These are phyloP conservation scores for Avena atlantica DNA, from an alignment of 176 grass and related monocot species.

Conservation along the genomic window DNA sequence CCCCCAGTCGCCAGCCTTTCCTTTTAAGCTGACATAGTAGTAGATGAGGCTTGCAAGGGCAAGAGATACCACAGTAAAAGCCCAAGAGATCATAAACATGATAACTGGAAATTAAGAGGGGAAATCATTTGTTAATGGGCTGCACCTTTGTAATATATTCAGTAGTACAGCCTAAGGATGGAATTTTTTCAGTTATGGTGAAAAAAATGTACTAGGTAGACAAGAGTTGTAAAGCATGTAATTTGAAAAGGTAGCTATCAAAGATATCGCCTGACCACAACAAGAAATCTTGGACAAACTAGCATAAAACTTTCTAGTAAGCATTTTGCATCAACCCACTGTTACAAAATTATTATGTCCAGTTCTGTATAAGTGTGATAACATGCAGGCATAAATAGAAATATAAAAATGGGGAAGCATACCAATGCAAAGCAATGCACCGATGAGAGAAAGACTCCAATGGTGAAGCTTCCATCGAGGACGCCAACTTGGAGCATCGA, in stretches of 20 bases:
- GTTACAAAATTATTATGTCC: neutral
- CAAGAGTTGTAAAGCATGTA: neutral
- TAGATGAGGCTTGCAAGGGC: constrained; percentile 97
- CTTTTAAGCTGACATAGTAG: constrained; percentile 95
- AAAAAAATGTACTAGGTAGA: neutral
- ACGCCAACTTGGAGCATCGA: constrained; percentile 99
- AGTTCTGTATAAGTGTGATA: constrained; percentile 4
- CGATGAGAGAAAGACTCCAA: constrained; percentile 89
- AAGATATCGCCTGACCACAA: neutral
- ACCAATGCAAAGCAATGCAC: constrained; percentile 92
- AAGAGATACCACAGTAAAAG: constrained; percentile 87
- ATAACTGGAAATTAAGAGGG: constrained; percentile 65
- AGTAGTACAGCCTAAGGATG: neutral
- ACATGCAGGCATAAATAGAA: constrained; percentile 20
- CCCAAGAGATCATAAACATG: constrained; percentile 97
- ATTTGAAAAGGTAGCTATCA: neutral
- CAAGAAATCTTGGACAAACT: neutral
- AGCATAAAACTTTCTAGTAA: neutral
- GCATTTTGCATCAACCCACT: neutral
- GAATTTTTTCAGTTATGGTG: neutral
- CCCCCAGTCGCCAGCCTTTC: constrained; percentile 97
- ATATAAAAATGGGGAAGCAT: constrained; percentile 37
- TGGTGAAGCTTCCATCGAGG: constrained; percentile 98
- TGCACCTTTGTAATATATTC: constrained; percentile 25
- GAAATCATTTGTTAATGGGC: constrained; percentile 25